Evolutionary conservation across 2,329 filamentous ascomycete genomes (phyloP).

Genomic region (Cadophora gregata): DNA sequence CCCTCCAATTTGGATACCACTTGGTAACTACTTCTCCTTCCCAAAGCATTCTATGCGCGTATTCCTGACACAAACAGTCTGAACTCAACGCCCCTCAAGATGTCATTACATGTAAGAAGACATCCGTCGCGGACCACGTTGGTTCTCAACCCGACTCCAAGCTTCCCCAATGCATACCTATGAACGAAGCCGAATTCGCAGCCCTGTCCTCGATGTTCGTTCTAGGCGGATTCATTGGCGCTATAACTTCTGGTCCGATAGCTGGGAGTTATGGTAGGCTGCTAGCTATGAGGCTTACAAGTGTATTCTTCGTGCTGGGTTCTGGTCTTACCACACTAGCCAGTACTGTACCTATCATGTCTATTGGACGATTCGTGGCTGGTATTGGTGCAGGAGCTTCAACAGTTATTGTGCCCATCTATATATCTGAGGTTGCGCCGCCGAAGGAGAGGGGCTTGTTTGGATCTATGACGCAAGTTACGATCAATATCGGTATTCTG

Average conservation of each 20-base stretch:
- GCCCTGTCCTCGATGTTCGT: slow-evolving; percentile 91
- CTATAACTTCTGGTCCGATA: slow-evolving; percentile 79
- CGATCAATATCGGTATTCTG: slow-evolving; percentile 91
- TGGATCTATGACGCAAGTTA: slow-evolving; percentile 85
- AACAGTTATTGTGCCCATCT: slow-evolving; percentile 92
- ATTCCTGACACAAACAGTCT: slow-evolving; percentile 66
- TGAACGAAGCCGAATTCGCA: slow-evolving; percentile 82
- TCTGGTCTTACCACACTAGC: slow-evolving; percentile 78
- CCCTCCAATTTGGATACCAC: slow-evolving; percentile 94
- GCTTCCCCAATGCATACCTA: slow-evolving; percentile 82
- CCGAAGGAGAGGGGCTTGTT: slow-evolving; percentile 78
- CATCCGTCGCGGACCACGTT: slow-evolving; percentile 50
- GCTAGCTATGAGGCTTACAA: slow-evolving; percentile 77
- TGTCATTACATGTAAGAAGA: slow-evolving; percentile 84
- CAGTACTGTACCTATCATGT: slow-evolving; percentile 68
- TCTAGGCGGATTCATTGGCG: slow-evolving; percentile 83
- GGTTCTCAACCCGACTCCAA: slow-evolving; percentile 41
- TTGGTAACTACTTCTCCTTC: slow-evolving; percentile 60
- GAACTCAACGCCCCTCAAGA: slow-evolving; percentile 95
- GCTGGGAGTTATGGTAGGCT: slow-evolving; percentile 79
- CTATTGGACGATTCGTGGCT: slow-evolving; percentile 76
- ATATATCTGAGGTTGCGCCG: slow-evolving; percentile 90
- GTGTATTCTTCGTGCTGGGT: slow-evolving; percentile 76
- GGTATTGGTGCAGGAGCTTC: slow-evolving; percentile 87
- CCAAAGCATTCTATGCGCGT: slow-evolving; percentile 63